phyloP scores from a whole-genome alignment of 2,329 filamentous ascomycete species.

The Phyllosticta citriasiana region DNA sequence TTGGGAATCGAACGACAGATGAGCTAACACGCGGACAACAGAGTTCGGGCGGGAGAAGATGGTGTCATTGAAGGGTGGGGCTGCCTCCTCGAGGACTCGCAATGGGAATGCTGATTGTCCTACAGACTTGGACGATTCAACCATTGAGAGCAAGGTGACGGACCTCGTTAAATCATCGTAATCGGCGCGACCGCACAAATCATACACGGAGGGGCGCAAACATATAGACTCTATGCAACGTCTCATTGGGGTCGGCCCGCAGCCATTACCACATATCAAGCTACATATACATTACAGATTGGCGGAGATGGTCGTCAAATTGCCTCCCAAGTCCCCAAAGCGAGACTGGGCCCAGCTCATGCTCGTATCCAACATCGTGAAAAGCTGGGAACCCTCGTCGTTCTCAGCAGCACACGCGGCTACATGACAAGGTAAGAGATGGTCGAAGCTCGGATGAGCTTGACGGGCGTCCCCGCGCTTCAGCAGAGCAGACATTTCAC shows the following conservation, averaged over 20 bases:
- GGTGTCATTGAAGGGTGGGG: conserved; percentile 48
- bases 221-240: not conserved
- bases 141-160: conserved; percentile 59
- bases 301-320: not conserved
- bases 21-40: conserved; percentile 20
- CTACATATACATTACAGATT: not conserved
- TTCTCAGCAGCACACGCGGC: conserved; percentile 43
- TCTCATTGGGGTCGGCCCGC: not conserved
- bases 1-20: not conserved
- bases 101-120: conserved; percentile 10
- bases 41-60: conserved; percentile 60
- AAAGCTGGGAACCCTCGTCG: conserved; percentile 36
- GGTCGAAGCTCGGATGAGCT: conserved; percentile 56
- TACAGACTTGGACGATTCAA: conserved; percentile 56
- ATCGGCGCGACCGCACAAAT: not conserved
- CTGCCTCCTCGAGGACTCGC: not conserved
- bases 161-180: conserved; percentile 44
- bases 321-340: conserved; percentile 30
- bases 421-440: conserved; percentile 51
- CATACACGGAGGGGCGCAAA: not conserved
- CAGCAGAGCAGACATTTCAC: conserved; percentile 26
- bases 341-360: conserved; percentile 48
- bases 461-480: conserved; percentile 42
- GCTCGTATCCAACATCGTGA: conserved; percentile 41
- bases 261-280: not conserved